Base-by-base conservation (phyloP, 2,329 filamentous ascomycete genomes). In the Clarireedia hainanense region DNA sequence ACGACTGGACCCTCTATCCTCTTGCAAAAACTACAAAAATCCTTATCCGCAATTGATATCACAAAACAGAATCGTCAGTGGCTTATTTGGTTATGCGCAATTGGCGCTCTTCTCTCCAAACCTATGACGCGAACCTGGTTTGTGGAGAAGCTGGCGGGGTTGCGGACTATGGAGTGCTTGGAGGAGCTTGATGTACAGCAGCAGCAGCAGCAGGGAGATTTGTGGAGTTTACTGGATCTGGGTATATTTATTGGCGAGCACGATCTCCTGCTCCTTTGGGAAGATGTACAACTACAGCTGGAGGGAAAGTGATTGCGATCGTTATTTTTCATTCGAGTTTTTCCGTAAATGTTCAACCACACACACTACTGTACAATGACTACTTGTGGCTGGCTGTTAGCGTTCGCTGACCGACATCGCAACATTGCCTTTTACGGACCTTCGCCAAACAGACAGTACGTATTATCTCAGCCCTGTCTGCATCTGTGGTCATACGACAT, bases 1-100 rank as follows among this genome's bases (percentile, higher is more conserved):
- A 34, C 17, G 3, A 58, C 48, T 7, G 56, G 61, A 17, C 34
- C 58, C n/a, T 48, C 51, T 15, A 53, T 64, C 30, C 47, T 65
- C 27, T 55, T 63, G 15, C 24, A 47, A 17, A 55, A 59, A 46
- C 47, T 65, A 23, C 52, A 50, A 54, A 47, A 57, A 37, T 39
- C 57, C 4, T 17, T 61, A 6, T 37, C 20, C n/a, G 37, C 17
- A 10, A 54, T 57, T n/a, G 45, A 50, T 42, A 49, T 14, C 27
- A 36, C 30, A 9, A 6, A 40, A n/a, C 23, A 27, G 17, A 23
- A 10, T 17, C 26, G 12, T 36, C 46, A 26, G n/a, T 45, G 46
- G 47, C 37, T 57, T 26, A 26, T 40, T 39, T 55, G 55, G 50
- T 27, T 54, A 6, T 50, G 17, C 20, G n/a, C 46, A 12, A 49